phyloP scores from a whole-genome alignment of 2,329 filamentous ascomycete species.

The Daldinia sp. region DNA sequence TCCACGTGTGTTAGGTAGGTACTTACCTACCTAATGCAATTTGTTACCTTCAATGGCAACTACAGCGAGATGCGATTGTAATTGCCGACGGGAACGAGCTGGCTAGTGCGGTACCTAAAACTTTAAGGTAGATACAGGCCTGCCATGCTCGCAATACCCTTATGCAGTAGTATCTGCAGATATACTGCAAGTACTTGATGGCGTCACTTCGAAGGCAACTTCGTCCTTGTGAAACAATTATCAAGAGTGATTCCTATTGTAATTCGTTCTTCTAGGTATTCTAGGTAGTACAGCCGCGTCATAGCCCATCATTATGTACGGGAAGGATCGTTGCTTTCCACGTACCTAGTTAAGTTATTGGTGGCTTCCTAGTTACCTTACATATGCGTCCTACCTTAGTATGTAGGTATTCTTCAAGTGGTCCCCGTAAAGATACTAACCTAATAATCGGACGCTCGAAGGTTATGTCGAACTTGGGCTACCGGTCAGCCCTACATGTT shows the following conservation, averaged over 20 bases:
- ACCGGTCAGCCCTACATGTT: constrained; percentile 1
- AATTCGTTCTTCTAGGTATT: neutral
- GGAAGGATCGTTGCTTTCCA: neutral
- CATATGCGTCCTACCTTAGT: too few species aligned
- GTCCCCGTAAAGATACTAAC: too few species aligned
- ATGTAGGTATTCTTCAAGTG: too few species aligned
- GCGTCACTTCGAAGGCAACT: neutral
- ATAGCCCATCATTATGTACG: neutral
- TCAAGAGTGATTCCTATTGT: neutral
- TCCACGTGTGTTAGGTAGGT: neutral
- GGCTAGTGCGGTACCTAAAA: neutral
- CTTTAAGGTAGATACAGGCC: neutral
- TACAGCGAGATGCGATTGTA: neutral
- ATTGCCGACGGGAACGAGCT: neutral
- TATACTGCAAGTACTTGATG: neutral
- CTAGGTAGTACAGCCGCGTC: constrained; percentile 6
- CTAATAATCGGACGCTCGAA: neutral
- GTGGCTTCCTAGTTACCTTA: too few species aligned
- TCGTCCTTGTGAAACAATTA: neutral
- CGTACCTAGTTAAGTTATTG: neutral
- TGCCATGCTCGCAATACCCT: neutral
- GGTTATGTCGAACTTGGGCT: neutral
- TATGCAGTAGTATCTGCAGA: neutral
- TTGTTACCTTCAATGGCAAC: neutral
- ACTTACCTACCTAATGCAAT: neutral